Evolutionary conservation across 108 stramenopile genomes (phyloP).

Genomic region (Asterionellopsis glacialis): DNA sequence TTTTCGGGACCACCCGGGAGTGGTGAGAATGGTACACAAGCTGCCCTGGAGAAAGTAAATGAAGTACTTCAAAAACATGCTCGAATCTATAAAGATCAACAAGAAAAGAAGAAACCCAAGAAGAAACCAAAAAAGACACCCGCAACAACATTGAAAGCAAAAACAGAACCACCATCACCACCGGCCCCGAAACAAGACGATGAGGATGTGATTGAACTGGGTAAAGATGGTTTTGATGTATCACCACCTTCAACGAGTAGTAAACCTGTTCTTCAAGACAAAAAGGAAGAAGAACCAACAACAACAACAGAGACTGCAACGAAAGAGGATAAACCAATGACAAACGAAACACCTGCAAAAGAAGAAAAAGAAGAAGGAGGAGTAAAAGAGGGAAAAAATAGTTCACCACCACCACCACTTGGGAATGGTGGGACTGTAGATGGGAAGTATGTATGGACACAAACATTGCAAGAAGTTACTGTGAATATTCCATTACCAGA

Average conservation of each 20-base stretch:
- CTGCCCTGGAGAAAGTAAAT: slow-evolving; percentile 73
- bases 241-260: slow-evolving; percentile 16
- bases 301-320: slow-evolving; percentile 1
- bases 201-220: slow-evolving; percentile 77
- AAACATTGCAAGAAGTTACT: slow-evolving; percentile 90
- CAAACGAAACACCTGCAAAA: neutral
- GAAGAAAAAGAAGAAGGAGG: slow-evolving; percentile 30
- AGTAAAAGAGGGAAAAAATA: slow-evolving; percentile 45
- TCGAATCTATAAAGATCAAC: slow-evolving; percentile 39
- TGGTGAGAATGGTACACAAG: slow-evolving; percentile 17
- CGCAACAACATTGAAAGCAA: slow-evolving; percentile 1
- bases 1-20: slow-evolving; percentile 73
- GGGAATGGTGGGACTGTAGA: slow-evolving; percentile 94
- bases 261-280: neutral
- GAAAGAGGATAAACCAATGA: neutral
- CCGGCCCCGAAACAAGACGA: slow-evolving; percentile 5
- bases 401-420: slow-evolving; percentile 69
- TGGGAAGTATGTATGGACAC: slow-evolving; percentile 96
- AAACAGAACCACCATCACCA: slow-evolving; percentile 2
- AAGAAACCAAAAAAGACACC: slow-evolving; percentile 6
- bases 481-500: slow-evolving; percentile 85
- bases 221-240: slow-evolving; percentile 64
- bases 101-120: slow-evolving; percentile 25
- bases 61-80: slow-evolving; percentile 74
- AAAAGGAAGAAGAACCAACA: neutral